Percentiles rank a stretch among this genome's conserved stretches.
These are phyloP conservation scores for Podaxis rugospora DNA, from an alignment of 768 basidiomycete species.

Conservation along the genomic window DNA sequence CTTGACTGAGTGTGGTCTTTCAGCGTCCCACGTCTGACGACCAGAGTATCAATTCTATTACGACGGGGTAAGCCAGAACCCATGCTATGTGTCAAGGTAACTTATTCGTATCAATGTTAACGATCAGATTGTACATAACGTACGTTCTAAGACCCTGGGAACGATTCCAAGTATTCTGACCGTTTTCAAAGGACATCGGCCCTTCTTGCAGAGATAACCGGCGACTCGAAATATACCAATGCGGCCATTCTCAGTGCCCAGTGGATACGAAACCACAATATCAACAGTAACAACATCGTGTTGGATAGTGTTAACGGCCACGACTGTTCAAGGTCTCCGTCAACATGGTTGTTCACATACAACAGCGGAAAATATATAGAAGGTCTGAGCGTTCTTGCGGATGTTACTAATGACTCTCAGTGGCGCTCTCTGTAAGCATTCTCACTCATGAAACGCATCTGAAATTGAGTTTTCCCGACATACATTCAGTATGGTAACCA, in stretches of 20 bases:
- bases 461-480: neutral
- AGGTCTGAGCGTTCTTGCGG: constrained; percentile 40
- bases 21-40: constrained; percentile 42
- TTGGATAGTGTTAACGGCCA: constrained; percentile 44
- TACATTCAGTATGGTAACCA: constrained; percentile 17
- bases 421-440: constrained; percentile 38
- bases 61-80: constrained; percentile 36
- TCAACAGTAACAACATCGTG: constrained; percentile 36
- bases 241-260: constrained; percentile 43
- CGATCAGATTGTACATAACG: constrained; percentile 34
- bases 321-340: constrained; percentile 42
- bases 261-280: constrained; percentile 45
- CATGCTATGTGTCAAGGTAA: neutral
- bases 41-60: constrained; percentile 42
- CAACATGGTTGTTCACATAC: constrained; percentile 48
- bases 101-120: neutral
- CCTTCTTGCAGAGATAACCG: constrained; percentile 42
- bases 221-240: constrained; percentile 37
- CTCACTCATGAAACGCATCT: neutral
- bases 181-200: constrained; percentile 36
- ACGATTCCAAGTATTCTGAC: neutral
- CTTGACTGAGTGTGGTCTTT: neutral
- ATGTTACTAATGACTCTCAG: constrained; percentile 34
- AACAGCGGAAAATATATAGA: constrained; percentile 53
- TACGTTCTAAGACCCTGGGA: constrained; percentile 15